Base-by-base conservation (phyloP, 257 asterid species). In the Salvia rosmarinus region DNA sequence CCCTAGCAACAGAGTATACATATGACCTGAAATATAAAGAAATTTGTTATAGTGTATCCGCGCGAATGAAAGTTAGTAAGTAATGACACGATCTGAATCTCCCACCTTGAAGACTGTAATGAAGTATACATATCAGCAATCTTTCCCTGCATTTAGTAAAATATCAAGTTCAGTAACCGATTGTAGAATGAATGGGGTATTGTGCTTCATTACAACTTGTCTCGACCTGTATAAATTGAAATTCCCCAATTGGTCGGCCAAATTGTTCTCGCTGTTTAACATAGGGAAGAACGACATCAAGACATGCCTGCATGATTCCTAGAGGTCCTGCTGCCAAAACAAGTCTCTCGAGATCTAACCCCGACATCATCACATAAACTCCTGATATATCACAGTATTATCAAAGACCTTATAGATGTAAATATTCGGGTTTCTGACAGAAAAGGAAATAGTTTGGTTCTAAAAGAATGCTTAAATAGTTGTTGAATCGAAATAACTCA, bases 281-380 rank as follows among this genome's bases (percentile, higher is more conserved):
- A 68, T 95, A 95, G 20, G 99, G 99, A 65, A 95, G 96, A 76
- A 87, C 97, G 56, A 81, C 92, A 79, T 95, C 98, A 25, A 95
- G 98, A 76, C 90, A 95, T 34, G 98, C 92, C 75, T 91, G 99
- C 99, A 95, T 95, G 60, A 95, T 74, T 76, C 99, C 99, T 67
- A 95, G 83, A 50, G 99, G 99, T 35, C 99, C 98, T 10, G 89
- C 90, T 47, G 99, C 92, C 81, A 91, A 85, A 74, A 95, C 99
- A 20, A 95, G 96, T 76, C 99, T 95, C 87, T 95, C 99, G 68
- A 95, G 81, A 80, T 95, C 98, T 60, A 95, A 82, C 65, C 99
- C 98, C 65, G 97, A 95, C 97, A 95, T 85, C 99, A 95, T 85
- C 57, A 95, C 99, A 82, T 95, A 95, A 74, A 91, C 97, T 73